These are phyloP conservation scores for Dipodascus geniculatus DNA, from an alignment of 805 yeast genomes.

Conservation along the genomic window DNA sequence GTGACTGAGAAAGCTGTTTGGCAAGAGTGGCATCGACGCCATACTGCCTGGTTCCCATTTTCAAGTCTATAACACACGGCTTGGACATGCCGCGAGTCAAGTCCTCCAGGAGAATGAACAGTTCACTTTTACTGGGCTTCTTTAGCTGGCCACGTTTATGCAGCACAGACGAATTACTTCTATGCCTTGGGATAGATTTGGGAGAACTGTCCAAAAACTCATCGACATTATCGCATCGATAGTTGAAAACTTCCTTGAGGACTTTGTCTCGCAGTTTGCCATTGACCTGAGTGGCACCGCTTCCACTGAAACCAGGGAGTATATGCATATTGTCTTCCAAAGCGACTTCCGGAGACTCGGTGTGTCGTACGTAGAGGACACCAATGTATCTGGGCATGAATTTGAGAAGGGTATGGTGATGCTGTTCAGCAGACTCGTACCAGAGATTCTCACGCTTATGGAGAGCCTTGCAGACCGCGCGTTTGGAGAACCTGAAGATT, in stretches of 20 bases:
- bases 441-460: conserved; percentile 82
- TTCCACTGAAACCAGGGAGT: conserved; percentile 37
- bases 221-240: not conserved
- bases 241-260: conserved; percentile 42
- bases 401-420: conserved; percentile 61
- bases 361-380: conserved; percentile 81
- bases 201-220: not conserved
- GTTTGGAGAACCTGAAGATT: conserved; percentile 77
- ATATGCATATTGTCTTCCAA: conserved; percentile 87
- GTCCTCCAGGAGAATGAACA: conserved; percentile 84
- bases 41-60: conserved; percentile 97
- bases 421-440: conserved; percentile 78
- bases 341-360: conserved; percentile 60
- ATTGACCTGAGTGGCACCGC: conserved; percentile 60
- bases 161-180: conserved; percentile 19
- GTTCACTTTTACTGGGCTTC: conserved; percentile 44
- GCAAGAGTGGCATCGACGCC: conserved; percentile 78
- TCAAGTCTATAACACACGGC: conserved; percentile 89
- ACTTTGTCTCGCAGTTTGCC: conserved; percentile 59
- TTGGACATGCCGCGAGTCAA: conserved; percentile 67
- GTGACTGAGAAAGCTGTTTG: conserved; percentile 68
- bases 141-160: conserved; percentile 6
- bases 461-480: conserved; percentile 89
- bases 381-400: conserved; percentile 95
- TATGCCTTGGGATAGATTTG: not conserved